A percentile compares a stretch with the other conserved stretches of the same genome.
These are phyloP conservation scores for Collybia sordida DNA, from an alignment of 768 basidiomycete genomes.

Conservation along the genomic window DNA sequence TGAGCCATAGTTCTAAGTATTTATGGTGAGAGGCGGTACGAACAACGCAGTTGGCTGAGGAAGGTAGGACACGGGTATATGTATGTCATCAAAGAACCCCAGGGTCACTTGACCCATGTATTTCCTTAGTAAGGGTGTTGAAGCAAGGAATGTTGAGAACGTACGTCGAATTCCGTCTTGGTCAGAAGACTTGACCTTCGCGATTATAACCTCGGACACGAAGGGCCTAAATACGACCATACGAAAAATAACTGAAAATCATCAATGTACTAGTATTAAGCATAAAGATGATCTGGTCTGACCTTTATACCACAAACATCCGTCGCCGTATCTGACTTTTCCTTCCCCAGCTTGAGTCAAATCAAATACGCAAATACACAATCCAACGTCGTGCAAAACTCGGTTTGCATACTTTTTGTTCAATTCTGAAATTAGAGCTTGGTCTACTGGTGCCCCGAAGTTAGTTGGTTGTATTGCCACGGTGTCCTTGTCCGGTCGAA, in stretches of 20 bases:
- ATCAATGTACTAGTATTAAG: conserved; percentile 2
- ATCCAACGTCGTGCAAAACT: conserved; percentile 85
- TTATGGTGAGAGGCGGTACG: conserved; percentile 19
- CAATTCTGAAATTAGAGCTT: conserved; percentile 80
- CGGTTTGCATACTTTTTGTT: conserved; percentile 97
- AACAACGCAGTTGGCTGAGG: conserved; percentile 84
- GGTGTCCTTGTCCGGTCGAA: conserved; percentile 63
- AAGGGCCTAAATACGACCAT: conserved; percentile 93
- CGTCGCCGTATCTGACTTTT: conserved; percentile 92
- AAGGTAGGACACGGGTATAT: conserved; percentile 75
- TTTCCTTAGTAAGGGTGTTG: neutral
- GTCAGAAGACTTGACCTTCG: conserved; percentile 85
- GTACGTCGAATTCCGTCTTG: conserved; percentile 81
- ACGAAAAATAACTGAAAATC: conserved; percentile 72
- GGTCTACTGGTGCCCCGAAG: conserved; percentile 75
- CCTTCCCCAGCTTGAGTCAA: conserved; percentile 86
- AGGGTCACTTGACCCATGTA: conserved; percentile 59
- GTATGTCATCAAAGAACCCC: conserved; percentile 94
- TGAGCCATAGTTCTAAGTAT: neutral
- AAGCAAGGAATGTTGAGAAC: conserved; percentile 22
- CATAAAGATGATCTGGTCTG: conserved; percentile 13
- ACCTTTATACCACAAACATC: conserved; percentile 95
- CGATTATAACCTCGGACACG: conserved; percentile 84
- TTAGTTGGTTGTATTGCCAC: conserved; percentile 86
- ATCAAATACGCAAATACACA: conserved; percentile 91